Conservation (phyloP, 2,329 filamentous ascomycete species). For the Cytospora chrysosperma region DNA sequence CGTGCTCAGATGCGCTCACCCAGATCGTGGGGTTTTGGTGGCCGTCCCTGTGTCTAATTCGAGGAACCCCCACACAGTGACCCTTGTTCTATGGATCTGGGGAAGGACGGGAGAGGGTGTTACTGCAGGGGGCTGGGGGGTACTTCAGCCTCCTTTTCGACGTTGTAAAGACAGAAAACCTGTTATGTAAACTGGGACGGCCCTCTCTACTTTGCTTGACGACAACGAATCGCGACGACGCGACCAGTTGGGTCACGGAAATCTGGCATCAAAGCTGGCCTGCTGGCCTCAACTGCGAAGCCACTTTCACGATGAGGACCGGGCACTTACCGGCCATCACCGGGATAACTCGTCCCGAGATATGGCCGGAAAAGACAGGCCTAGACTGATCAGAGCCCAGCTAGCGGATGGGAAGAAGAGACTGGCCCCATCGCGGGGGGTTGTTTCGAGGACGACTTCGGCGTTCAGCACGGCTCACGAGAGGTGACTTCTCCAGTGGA, state of each 20-base stretch:
- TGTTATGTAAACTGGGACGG: too few relatives aligned
- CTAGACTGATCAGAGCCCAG: background rate
- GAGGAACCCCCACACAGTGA: conserved; percentile 20
- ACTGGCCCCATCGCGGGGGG: background rate
- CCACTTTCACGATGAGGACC: background rate
- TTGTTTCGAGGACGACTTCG: too few relatives aligned
- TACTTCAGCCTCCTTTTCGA: conserved; percentile 16
- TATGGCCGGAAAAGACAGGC: background rate
- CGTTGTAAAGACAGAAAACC: background rate
- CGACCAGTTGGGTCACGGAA: background rate
- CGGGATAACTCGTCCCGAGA: background rate
- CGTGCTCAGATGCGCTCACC: conserved; percentile 16
- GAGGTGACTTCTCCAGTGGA: background rate
- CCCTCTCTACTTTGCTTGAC: too few relatives aligned
- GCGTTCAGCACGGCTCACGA: background rate
- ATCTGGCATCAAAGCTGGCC: background rate
- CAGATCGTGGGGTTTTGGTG: conserved; percentile 21
- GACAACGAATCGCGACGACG: too few relatives aligned
- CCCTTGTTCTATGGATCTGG: conserved; percentile 2
- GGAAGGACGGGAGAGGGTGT: conserved; percentile 12
- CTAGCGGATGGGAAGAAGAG: background rate
- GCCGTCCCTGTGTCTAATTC: conserved; percentile 14
- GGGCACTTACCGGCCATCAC: background rate
- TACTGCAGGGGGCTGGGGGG: conserved; percentile 16
- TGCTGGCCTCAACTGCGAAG: background rate